Evolutionary conservation across 257 asterid genomes (phyloP).

Genomic region (Gentiana macrophylla): DNA sequence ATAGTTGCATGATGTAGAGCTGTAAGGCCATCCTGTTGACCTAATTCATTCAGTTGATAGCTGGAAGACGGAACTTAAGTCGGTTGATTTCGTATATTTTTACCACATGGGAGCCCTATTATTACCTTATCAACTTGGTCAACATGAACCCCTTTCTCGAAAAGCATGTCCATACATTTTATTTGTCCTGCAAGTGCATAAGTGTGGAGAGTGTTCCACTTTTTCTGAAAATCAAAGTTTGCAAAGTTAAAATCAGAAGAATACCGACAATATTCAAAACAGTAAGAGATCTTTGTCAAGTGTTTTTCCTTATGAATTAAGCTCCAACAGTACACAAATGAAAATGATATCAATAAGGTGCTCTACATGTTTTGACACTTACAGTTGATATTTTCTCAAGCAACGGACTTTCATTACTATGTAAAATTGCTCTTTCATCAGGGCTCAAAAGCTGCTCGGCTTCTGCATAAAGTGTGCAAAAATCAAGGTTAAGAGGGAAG

Average conservation of each 20-base stretch:
- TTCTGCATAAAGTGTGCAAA: constrained; percentile 36
- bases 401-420: constrained; percentile 35
- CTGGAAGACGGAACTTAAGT: constrained; percentile 6
- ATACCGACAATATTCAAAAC: constrained; percentile 3
- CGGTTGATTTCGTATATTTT: constrained; percentile 1
- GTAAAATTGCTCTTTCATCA: constrained; percentile 69
- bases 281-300: background rate
- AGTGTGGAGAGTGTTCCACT: constrained; percentile 83
- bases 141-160: constrained; percentile 41
- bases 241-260: constrained; percentile 1
- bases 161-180: constrained; percentile 61
- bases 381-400: constrained; percentile 66
- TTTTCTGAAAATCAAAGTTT: constrained; percentile 30
- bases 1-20: constrained; percentile 80
- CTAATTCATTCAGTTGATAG: constrained; percentile 6
- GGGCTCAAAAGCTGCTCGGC: constrained; percentile 64
- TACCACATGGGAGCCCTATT: background rate
- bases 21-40: constrained; percentile 71
- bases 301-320: constrained; percentile 4
- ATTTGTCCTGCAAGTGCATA: constrained; percentile 81
- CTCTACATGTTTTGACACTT: constrained; percentile 16
- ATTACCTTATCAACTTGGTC: constrained; percentile 53
- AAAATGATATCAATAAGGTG: background rate
- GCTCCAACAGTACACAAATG: background rate
- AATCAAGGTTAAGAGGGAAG: background rate